These are phyloP conservation scores for Neurospora pannonica DNA, from an alignment of 495 filamentous ascomycete genomes.

Conservation along the genomic window DNA sequence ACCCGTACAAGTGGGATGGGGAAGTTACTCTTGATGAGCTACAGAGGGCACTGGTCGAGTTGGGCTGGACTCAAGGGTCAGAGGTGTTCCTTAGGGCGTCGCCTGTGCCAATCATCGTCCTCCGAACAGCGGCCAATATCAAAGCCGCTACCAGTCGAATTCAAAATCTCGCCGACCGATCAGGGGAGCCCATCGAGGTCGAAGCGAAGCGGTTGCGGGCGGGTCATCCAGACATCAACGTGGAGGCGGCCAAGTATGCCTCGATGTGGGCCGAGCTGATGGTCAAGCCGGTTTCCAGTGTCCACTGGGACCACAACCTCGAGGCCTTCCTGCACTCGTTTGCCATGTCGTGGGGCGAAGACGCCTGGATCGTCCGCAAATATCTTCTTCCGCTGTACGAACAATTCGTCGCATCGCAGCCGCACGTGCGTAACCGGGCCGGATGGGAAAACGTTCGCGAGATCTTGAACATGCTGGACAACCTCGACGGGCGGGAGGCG, in stretches of 20 bases:
- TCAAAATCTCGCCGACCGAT: slow-evolving; percentile 6
- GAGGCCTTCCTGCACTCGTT: slow-evolving; percentile 55
- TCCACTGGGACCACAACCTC: slow-evolving; percentile 38
- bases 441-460: slow-evolving; percentile 26
- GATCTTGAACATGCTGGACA: slow-evolving; percentile 47
- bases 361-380: slow-evolving; percentile 56
- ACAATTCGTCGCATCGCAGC: slow-evolving; percentile 14
- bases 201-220: slow-evolving; percentile 29
- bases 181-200: neutral
- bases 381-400: slow-evolving; percentile 53
- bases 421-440: slow-evolving; percentile 3
- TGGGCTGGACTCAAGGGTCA: slow-evolving; percentile 51
- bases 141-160: slow-evolving; percentile 37
- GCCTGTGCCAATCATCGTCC: slow-evolving; percentile 53
- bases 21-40: slow-evolving; percentile 56
- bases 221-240: slow-evolving; percentile 36
- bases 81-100: slow-evolving; percentile 50
- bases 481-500: slow-evolving; percentile 52
- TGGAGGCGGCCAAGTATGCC: slow-evolving; percentile 63
- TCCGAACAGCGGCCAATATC: slow-evolving; percentile 76
- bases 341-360: slow-evolving; percentile 59
- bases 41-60: slow-evolving; percentile 46
- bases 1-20: slow-evolving; percentile 63
- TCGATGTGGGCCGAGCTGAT: slow-evolving; percentile 68
- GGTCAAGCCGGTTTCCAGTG: slow-evolving; percentile 38